Conservation (phyloP, 768 basidiomycete genomes). For the Podaxis sp. region DNA sequence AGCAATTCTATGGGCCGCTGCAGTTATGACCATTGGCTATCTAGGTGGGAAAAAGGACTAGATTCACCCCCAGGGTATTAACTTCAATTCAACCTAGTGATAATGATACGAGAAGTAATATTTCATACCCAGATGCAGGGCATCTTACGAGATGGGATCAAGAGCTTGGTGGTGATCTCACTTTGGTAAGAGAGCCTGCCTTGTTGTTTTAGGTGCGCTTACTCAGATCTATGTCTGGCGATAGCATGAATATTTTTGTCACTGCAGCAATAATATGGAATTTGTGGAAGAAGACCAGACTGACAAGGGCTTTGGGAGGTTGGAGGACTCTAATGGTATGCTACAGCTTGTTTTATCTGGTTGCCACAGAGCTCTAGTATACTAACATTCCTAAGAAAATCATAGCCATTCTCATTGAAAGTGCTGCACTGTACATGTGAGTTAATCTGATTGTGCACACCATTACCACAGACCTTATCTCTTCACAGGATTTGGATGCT, state of each 20-base stretch:
- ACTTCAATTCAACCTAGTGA: neutral
- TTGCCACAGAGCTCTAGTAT: neutral
- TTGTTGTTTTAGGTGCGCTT: neutral
- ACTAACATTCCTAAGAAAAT: neutral
- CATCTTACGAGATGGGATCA: neutral
- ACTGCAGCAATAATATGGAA: neutral
- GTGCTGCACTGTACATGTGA: slow-evolving; percentile 18
- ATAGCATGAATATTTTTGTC: neutral
- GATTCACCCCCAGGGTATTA: neutral
- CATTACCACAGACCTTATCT: neutral
- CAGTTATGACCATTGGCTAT: neutral
- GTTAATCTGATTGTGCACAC: neutral
- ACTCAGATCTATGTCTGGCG: neutral
- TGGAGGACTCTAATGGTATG: neutral
- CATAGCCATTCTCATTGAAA: slow-evolving; percentile 16
- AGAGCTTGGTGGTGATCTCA: neutral
- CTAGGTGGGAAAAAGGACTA: neutral
- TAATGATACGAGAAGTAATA: neutral
- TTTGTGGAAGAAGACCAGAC: neutral
- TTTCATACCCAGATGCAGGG: neutral
- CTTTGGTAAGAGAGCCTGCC: neutral
- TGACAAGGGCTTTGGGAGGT: neutral
- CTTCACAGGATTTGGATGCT: neutral
- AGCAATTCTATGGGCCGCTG: neutral
- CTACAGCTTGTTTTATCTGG: neutral